A percentile compares a stretch with the other conserved stretches of the same genome.
Evolutionary conservation across 108 stramenopile genomes (phyloP).

Genomic region (Nitzschia sp.): DNA sequence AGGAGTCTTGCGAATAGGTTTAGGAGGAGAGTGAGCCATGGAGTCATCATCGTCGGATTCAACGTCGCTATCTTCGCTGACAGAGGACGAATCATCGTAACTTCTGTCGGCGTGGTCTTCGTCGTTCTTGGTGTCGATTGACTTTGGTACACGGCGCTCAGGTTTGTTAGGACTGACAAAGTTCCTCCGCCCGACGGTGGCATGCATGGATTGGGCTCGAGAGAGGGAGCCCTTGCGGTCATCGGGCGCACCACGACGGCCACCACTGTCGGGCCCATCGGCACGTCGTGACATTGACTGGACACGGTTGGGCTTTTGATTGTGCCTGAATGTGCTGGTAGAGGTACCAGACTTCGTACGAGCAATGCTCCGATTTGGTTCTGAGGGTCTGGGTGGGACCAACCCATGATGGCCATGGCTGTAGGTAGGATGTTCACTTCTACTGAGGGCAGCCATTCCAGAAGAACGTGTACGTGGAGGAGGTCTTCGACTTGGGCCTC

Average conservation of each 20-base stretch:
- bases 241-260: constrained; percentile 5
- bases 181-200: constrained; percentile 2
- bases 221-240: constrained; percentile 7
- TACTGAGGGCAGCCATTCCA: constrained; percentile 22
- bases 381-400: neutral
- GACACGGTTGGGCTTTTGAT: constrained; percentile 37
- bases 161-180: constrained; percentile 16
- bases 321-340: constrained; percentile 24
- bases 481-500: constrained; percentile 25
- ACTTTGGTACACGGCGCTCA: constrained; percentile 13
- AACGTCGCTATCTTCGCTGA: constrained; percentile 17
- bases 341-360: constrained; percentile 18
- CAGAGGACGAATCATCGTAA: neutral
- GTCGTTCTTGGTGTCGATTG: constrained; percentile 4
- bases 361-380: constrained; percentile 18
- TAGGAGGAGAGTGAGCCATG: constrained; percentile 3
- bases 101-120: neutral
- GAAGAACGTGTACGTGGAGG: constrained; percentile 37
- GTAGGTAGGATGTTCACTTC: constrained; percentile 11
- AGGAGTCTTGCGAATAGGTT: neutral
- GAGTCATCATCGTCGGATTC: constrained; percentile 14
- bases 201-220: constrained; percentile 20
- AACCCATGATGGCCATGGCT: neutral
- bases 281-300: constrained; percentile 27
- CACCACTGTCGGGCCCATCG: neutral